Conservation (phyloP, 768 basidiomycete species). For the Leucosporidium yakuticum region DNA sequence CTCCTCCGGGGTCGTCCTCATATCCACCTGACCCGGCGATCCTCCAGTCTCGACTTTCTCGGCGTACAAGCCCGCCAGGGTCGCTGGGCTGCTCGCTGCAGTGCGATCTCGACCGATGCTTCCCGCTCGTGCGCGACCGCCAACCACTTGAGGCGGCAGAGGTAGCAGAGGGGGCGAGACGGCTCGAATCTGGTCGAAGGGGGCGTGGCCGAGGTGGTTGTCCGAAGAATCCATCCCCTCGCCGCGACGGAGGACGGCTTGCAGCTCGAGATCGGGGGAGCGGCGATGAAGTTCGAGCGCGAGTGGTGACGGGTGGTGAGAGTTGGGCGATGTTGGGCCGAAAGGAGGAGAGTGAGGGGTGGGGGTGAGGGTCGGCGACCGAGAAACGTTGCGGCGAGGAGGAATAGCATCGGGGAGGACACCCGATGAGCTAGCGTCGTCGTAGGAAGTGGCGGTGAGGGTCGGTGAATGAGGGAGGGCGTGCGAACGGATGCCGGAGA, state of each 20-base stretch:
- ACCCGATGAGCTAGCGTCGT: no score
- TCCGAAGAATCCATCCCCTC: neutral
- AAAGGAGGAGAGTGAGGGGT: constrained; percentile 9
- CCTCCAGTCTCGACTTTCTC: constrained; percentile 3
- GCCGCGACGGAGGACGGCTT: neutral
- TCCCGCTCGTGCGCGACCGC: neutral
- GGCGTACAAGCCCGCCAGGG: constrained; percentile 21
- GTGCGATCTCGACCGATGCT: neutral
- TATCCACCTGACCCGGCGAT: neutral
- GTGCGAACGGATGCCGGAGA: constrained; percentile 28
- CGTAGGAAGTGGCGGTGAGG: neutral
- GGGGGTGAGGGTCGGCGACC: neutral
- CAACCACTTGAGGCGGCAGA: no score
- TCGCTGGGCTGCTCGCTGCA: no score
- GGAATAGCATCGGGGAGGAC: neutral
- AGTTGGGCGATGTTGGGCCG: neutral
- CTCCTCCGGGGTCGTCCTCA: neutral
- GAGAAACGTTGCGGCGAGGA: neutral
- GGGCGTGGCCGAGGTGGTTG: no score
- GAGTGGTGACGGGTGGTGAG: constrained; percentile 6
- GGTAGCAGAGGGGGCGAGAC: no score
- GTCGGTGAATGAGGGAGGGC: constrained; percentile 23
- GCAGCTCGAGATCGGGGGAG: neutral
- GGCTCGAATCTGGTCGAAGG: no score
- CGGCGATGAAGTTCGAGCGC: neutral